phyloP scores from a whole-genome alignment of 345 rosid species.

The Tarenaya hassleriana region DNA sequence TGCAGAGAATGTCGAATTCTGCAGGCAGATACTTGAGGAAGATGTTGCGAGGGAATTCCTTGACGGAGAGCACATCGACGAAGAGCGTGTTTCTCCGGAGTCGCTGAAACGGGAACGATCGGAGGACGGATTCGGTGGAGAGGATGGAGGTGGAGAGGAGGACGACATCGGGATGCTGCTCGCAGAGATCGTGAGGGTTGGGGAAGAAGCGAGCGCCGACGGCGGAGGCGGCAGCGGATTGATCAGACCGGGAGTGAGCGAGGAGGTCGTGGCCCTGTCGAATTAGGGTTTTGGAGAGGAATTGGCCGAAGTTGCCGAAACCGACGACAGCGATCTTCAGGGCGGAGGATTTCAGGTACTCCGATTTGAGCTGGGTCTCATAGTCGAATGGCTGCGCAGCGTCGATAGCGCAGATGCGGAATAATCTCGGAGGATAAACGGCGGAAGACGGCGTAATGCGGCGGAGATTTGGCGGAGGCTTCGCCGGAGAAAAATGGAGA shows the following conservation, averaged over 20 bases:
- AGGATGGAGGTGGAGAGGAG: slow-evolving; percentile 74
- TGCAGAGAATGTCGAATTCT: slow-evolving; percentile 33
- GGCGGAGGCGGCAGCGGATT: slow-evolving; percentile 31
- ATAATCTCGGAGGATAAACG: slow-evolving; percentile 11
- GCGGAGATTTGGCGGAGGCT: slow-evolving; percentile 22
- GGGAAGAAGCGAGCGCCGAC: slow-evolving; percentile 46
- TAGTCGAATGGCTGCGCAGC: slow-evolving; percentile 61
- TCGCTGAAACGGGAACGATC: slow-evolving; percentile 56
- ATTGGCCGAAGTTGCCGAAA: slow-evolving; percentile 73
- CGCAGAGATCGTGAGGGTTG: slow-evolving; percentile 71
- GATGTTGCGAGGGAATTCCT: slow-evolving; percentile 27
- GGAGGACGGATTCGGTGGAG: slow-evolving; percentile 52
- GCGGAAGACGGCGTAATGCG: slow-evolving; percentile 14
- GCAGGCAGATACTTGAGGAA: slow-evolving; percentile 27
- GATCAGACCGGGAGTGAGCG: slow-evolving; percentile 52
- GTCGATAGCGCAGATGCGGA: slow-evolving; percentile 39
- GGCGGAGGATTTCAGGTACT: slow-evolving; percentile 33
- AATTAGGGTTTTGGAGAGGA: slow-evolving; percentile 54
- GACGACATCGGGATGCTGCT: slow-evolving; percentile 78
- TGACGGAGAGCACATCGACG: slow-evolving; percentile 70
- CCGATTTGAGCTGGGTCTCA: slow-evolving; percentile 40
- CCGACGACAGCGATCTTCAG: slow-evolving; percentile 70
- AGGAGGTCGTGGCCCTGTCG: slow-evolving; percentile 63
- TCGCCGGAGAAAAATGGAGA: slow-evolving; percentile 14
- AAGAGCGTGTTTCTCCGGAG: slow-evolving; percentile 57